Evolutionary conservation across 441 rosid genomes (phyloP), one percentile per base, ranked within the genome.

Genomic region (Populus hybrid): DNA sequence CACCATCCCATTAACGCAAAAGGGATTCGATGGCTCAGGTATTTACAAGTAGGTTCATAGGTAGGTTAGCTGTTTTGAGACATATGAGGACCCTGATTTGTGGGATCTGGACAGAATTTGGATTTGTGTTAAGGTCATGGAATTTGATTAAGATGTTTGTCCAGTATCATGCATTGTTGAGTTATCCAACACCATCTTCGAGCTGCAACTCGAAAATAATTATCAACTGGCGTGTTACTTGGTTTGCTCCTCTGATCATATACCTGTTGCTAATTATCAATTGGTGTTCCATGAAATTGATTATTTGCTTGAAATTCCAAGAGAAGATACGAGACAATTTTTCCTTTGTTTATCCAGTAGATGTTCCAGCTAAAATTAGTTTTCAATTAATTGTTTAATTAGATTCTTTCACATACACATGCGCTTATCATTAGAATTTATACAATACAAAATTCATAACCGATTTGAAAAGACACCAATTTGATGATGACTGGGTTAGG

Each of bases 51-150:
- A 66, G 26, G 28, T 64, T 64, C 50, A 2, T 3, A 42, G 61
- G 61, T 69, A n/a, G 82, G 81, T 80, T 85, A 73, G 80, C 36
- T 70, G 70, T 78, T 78, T 30, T 70, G 82, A 81, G 77, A 83
- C 86, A 80, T 35, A 72, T 68, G 67, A 64, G 32, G 59, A 38
- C 21, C 79, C 77, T 67, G 80, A 79, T 76, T 80, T 85, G 46
- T 7, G 69, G 78, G 82, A 85, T 83, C 79, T 74, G 40, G 77
- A 79, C 79, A 78, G 28, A 75, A 68, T 14, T 80, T 73, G 26
- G 59, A 50, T 70, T 50, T 38, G 24, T 38, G 3, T 42, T 12
- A 5, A 67, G 70, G 34, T 28, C 20, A 61, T 50, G 36, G 9
- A 61, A 9, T 70, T 73, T 50, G 70, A 59, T 81, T 67, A 64